Evolutionary conservation across 257 asterid species (phyloP), one percentile per base, ranked within the genome.

Genomic region (Solanum pinnatisectum): DNA sequence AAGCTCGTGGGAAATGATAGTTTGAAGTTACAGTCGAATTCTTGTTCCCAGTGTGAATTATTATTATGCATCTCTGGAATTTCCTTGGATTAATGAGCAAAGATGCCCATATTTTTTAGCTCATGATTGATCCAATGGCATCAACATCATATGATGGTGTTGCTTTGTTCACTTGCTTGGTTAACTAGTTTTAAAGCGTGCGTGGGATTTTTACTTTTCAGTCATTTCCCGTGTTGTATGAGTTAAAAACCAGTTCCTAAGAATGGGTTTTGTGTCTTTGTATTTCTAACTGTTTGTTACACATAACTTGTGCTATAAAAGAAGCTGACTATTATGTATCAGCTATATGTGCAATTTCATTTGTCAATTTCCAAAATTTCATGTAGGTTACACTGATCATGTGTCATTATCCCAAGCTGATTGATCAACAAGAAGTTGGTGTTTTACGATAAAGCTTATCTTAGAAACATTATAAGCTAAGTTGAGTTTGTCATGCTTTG

Each of bases 341-440:
- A 27, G 44, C 52, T 49, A 27, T 39, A 40, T 79, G 25, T 79
- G 84, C 12, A 44, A 44, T 46, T 78, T 78, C 23, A 14, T 16
- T 42, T 13, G 46, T 78, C 22, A 10, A 40, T 15, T 25, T 77
- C 84, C 27, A 23, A 23, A 76, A 88, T 59, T 56, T 59, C 67
- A 67, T 23, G 56, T 36, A 84, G 83, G 87, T 89, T 30, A 88
- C 65, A 88, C 85, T 73, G 90, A 90, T 93, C 94, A 95, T 91
- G 90, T 93, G 90, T 94, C 92, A 89, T 92, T 90, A 89, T 71
- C 84, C 94, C 93, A 92, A 92, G 90, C 97, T 92, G 96, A 91
- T 91, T 91, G 87, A 89, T 84, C 87, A 74, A 87, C 56, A 63
- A 86, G 86, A 78, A 88, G 90, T 92, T 89, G 91, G 94, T 83